Evolutionary conservation across 345 rosid species (phyloP), one percentile per base, ranked within the genome.

Genomic region (Erysimum cheiranthoides): DNA sequence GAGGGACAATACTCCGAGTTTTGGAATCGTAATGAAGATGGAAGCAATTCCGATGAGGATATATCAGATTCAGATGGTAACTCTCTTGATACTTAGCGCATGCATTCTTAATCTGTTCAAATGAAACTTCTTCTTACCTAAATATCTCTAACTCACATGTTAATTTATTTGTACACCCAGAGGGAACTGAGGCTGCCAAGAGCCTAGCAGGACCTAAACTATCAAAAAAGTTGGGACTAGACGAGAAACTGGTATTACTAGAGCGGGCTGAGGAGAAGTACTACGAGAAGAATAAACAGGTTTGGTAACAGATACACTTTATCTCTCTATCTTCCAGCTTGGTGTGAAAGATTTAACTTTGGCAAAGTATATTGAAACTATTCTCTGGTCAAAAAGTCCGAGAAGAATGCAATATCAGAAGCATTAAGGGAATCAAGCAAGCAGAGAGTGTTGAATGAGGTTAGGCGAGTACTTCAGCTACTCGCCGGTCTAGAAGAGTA

Each of bases 1-100:
- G 82, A 79, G 49, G 89, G 84, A 40, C 82, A 78, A 25, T 66
- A 62, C 75, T 95, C 99, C 16, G 99, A 95, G 79, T 94, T 92
- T 80, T 95, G 99, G 99, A 89, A 90, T 66, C 93, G 84, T 71
- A 86, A 84, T 21, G 93, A 89, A 69, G 97, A 87, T 84, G 93
- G 78, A 8, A 90, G 86, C 66, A 71, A 74, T 78, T 90, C 97
- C 3, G 96, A 92, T 75, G 98, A 94, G 77, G 97, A 92, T 73
- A 92, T 95, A 60, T 92, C 97, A 53, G 97, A 90, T 82, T 84
- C 86, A 40, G 97, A 95, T 72, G 96, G 97, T 88, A 80, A 70
- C 54, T n/a, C 63, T 38, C 17, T 45, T 45, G 70, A 67, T 8
- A 21, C 59, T 1, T 61, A 53, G n/a, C 6, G 4, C 10, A 62